Conservation (phyloP, 805 yeast genomes). For the Debaryomyces tyrocola region DNA sequence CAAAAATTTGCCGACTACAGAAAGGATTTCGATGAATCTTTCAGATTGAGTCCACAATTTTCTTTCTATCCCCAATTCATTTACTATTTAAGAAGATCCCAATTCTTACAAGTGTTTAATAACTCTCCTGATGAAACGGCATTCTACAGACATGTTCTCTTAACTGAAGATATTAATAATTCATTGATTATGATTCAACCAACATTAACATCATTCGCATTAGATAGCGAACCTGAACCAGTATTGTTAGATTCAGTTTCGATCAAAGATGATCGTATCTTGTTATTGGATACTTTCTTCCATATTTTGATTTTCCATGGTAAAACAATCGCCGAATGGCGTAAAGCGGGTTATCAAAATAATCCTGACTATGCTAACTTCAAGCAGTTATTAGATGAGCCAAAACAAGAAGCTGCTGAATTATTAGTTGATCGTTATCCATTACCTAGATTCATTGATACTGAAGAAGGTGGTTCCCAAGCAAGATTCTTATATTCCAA, state of each 20-base stretch:
- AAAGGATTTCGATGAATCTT: slow-evolving; percentile 79
- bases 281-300: slow-evolving; percentile 93
- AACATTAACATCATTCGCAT: slow-evolving; percentile 80
- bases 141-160: slow-evolving; percentile 88
- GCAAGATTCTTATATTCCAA: slow-evolving; percentile 95
- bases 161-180: slow-evolving; percentile 89
- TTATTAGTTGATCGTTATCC: slow-evolving; percentile 93
- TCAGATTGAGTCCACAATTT: slow-evolving; percentile 80
- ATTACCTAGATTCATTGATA: slow-evolving; percentile 93
- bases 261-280: slow-evolving; percentile 80
- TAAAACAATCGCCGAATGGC: slow-evolving; percentile 92
- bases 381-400: slow-evolving; percentile 81
- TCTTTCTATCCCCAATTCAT: slow-evolving; percentile 93
- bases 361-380: slow-evolving; percentile 87
- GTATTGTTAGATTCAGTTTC: slow-evolving; percentile 93
- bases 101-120: slow-evolving; percentile 92
- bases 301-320: slow-evolving; percentile 96
- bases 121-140: slow-evolving; percentile 99
- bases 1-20: slow-evolving; percentile 92
- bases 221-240: slow-evolving; percentile 72
- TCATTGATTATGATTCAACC: slow-evolving; percentile 98
- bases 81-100: slow-evolving; percentile 93
- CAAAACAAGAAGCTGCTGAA: slow-evolving; percentile 89
- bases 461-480: slow-evolving; percentile 98
- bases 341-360: slow-evolving; percentile 91